Percentiles rank a stretch among this genome's conserved stretches.
Evolutionary conservation across 805 yeast genomes (phyloP).

Genomic region (Lipomyces mesembrius): DNA sequence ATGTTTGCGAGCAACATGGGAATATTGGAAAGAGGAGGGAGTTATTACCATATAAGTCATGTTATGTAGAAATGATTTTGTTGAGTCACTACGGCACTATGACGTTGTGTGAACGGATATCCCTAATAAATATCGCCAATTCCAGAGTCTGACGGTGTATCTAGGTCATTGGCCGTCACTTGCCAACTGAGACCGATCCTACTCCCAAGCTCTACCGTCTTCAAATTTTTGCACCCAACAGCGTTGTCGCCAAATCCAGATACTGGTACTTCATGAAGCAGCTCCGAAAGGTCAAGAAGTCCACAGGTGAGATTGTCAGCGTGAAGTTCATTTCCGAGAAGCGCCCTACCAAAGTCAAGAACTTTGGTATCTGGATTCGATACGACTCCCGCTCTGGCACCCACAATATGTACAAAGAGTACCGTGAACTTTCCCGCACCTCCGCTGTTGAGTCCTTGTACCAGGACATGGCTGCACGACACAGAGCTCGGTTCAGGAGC

Average conservation of each 20-base stretch:
- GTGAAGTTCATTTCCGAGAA: slow-evolving; percentile 87
- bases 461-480: slow-evolving; percentile 99
- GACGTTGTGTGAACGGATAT: background rate
- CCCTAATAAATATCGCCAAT: background rate
- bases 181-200: slow-evolving; percentile 98
- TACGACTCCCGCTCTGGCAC: slow-evolving; percentile 99
- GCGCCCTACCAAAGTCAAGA: slow-evolving; percentile 99
- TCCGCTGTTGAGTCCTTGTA: slow-evolving; percentile 98
- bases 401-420: slow-evolving; percentile 99
- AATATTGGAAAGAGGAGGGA: background rate
- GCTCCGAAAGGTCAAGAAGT: slow-evolving; percentile 99
- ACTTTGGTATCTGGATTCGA: slow-evolving; percentile 99
- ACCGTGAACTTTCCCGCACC: slow-evolving; percentile 99
- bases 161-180: slow-evolving; percentile 99
- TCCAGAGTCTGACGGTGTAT: slow-evolving; percentile 49
- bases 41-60: background rate
- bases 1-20: background rate
- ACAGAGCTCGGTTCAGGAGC: slow-evolving; percentile 99
- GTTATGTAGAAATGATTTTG: background rate
- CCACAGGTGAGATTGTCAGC: slow-evolving; percentile 98
- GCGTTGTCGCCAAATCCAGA: slow-evolving; percentile 99
- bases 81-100: background rate
- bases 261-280: slow-evolving; percentile 99
- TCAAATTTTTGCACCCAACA: slow-evolving; percentile 99
- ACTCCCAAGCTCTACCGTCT: slow-evolving; percentile 99